Conservation (phyloP, 2,329 filamentous ascomycete genomes). For the Aureobasidium subglaciale region DNA sequence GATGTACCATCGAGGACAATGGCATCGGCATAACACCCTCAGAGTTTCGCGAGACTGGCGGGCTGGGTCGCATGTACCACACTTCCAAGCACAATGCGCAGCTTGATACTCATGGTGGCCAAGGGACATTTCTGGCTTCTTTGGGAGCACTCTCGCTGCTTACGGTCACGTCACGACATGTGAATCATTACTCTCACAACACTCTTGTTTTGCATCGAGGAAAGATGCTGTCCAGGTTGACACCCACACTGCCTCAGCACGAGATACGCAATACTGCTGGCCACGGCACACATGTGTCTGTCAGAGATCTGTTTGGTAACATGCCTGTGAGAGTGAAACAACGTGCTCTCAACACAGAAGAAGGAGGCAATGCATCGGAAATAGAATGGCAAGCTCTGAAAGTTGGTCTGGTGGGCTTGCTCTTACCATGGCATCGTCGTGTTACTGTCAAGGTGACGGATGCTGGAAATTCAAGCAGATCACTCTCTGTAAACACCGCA, state of each 20-base stretch:
- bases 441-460: conserved; percentile 56
- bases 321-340: conserved; percentile 89
- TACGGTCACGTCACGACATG: conserved; percentile 65
- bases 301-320: conserved; percentile 78
- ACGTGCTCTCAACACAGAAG: conserved; percentile 51
- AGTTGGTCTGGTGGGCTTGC: conserved; percentile 51
- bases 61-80: conserved; percentile 59
- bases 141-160: conserved; percentile 70
- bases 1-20: conserved; percentile 77
- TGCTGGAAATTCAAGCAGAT: conserved; percentile 25
- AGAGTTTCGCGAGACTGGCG: conserved; percentile 66
- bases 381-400: conserved; percentile 62
- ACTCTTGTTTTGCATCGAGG: conserved; percentile 65
- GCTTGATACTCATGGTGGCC: conserved; percentile 52
- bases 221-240: conserved; percentile 55
- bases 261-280: conserved; percentile 41
- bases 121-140: conserved; percentile 71
- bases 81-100: conserved; percentile 63
- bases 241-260: conserved; percentile 54
- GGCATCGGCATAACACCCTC: conserved; percentile 65
- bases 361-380: conserved; percentile 43
- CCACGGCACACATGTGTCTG: conserved; percentile 68
- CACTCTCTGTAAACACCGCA: background rate
- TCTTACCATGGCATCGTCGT: conserved; percentile 61
- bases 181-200: conserved; percentile 53